Evolutionary conservation across 208 protist species (phyloP).

Genomic region (Herpetomonas tarakana): DNA sequence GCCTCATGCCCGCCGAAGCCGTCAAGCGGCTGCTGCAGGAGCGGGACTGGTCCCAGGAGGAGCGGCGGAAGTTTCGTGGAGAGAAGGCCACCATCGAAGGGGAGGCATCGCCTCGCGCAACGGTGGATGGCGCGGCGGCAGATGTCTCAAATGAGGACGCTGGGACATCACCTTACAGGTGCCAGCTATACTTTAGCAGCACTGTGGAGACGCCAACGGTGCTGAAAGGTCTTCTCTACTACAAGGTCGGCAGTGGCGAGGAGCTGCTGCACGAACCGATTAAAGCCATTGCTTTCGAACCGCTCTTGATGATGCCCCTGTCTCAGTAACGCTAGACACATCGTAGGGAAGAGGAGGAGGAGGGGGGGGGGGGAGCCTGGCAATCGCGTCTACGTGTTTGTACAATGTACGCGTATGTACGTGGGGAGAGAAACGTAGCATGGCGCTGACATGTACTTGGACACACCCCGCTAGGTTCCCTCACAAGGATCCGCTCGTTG

Average conservation of each 20-base stretch:
- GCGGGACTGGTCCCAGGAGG: conserved; percentile 14
- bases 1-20: conserved; percentile 50
- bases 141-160: not conserved
- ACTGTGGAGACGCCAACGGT: not conserved
- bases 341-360: too few relatives aligned
- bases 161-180: too few relatives aligned
- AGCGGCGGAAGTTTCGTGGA: not conserved
- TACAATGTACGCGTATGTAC: too few relatives aligned
- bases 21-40: conserved; percentile 51
- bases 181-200: too few relatives aligned
- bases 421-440: too few relatives aligned
- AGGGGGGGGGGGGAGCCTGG: too few relatives aligned
- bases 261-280: conserved; percentile 29
- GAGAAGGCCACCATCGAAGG: not conserved
- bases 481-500: too few relatives aligned
- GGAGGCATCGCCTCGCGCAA: too few relatives aligned
- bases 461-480: too few relatives aligned
- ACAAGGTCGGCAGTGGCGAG: conserved; percentile 38
- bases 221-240: conserved; percentile 81
- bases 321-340: conserved; percentile 16
- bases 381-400: too few relatives aligned
- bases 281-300: conserved; percentile 63
- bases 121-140: not conserved
- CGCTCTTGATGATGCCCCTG: conserved; percentile 39
- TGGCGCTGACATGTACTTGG: too few relatives aligned